phyloP scores from a whole-genome alignment of 2,329 filamentous ascomycete genomes.

The Aspergillus novoparasiticus region DNA sequence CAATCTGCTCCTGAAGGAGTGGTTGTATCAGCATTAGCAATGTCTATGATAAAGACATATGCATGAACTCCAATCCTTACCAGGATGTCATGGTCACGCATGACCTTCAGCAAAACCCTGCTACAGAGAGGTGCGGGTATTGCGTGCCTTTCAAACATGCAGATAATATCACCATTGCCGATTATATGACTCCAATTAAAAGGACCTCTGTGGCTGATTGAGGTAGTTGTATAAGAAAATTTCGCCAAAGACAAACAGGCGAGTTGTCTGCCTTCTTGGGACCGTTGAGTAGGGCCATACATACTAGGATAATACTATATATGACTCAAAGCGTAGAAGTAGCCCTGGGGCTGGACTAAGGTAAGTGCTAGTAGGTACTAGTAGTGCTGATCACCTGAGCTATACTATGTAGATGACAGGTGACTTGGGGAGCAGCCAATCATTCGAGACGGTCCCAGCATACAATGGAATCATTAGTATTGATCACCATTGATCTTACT shows the following conservation, averaged over 20 bases:
- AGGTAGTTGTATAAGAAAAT: slow-evolving; percentile 48
- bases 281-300: slow-evolving; percentile 14
- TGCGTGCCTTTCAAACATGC: slow-evolving; percentile 37
- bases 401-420: neutral
- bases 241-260: slow-evolving; percentile 40
- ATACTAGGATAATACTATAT: slow-evolving; percentile 6
- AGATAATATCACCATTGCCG: slow-evolving; percentile 38
- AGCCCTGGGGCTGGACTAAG: neutral
- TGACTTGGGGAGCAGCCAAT: neutral
- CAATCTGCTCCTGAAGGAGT: slow-evolving; percentile 43
- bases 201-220: slow-evolving; percentile 39
- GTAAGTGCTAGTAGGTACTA: neutral
- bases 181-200: slow-evolving; percentile 49
- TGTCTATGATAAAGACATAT: neutral
- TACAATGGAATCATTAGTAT: neutral
- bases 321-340: neutral
- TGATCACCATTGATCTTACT: neutral
- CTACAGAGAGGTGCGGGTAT: slow-evolving; percentile 8
- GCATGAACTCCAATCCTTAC: slow-evolving; percentile 27
- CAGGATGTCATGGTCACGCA: slow-evolving; percentile 37
- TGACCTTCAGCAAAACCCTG: slow-evolving; percentile 36
- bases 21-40: slow-evolving; percentile 1
- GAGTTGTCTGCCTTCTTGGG: slow-evolving; percentile 15
- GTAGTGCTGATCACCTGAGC: neutral
- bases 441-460: neutral